phyloP scores from a whole-genome alignment of 225 moss, liverwort and hornwort species.

The Marchantia paleacea region DNA sequence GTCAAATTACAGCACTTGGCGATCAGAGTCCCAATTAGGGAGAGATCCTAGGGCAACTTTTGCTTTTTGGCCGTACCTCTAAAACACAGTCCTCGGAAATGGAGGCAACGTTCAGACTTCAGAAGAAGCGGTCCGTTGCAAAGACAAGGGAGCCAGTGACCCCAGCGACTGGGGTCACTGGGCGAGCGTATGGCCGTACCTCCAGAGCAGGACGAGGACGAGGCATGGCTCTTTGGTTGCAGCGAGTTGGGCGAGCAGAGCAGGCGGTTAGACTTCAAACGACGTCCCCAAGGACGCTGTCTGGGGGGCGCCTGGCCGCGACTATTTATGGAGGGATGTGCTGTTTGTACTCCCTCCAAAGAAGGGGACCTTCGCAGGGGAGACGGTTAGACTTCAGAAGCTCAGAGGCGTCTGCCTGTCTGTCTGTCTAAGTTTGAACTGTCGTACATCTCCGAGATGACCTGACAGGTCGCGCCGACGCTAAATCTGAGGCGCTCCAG shows the following conservation, averaged over 20 bases:
- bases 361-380: neutral
- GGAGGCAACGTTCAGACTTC: too few relatives aligned
- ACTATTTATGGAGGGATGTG: neutral
- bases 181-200: neutral
- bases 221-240: neutral
- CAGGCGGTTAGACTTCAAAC: neutral
- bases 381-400: constrained; percentile 8
- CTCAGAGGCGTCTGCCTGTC: neutral
- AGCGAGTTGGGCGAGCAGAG: neutral
- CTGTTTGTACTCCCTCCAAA: neutral
- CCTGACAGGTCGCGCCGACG: neutral
- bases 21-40: too few relatives aligned
- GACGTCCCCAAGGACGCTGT: neutral
- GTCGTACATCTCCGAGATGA: too few relatives aligned
- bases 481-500: neutral
- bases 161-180: too few relatives aligned
- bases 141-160: too few relatives aligned
- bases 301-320: neutral
- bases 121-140: too few relatives aligned
- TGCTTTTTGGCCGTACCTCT: too few relatives aligned
- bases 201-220: neutral
- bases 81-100: too few relatives aligned
- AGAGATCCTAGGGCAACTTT: too few relatives aligned
- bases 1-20: too few relatives aligned
- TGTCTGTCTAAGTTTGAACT: too few relatives aligned